A percentile compares a stretch with the other conserved stretches of the same genome.
Evolutionary conservation across 129 eudicot species (phyloP).

Genomic region (Helichrysum umbraculigerum): DNA sequence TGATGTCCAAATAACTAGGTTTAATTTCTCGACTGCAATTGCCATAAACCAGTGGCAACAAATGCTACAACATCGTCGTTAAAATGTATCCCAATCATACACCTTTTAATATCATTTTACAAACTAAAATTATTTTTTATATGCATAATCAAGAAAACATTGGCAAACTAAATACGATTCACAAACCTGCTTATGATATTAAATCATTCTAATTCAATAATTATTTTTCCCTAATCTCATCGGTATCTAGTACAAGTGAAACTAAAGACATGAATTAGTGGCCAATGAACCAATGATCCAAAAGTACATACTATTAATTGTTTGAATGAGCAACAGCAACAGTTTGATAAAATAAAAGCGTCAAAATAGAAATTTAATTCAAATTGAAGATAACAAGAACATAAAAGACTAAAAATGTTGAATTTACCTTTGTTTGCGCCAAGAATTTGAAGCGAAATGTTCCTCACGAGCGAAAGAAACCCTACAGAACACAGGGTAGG

Average conservation of each 20-base stretch:
- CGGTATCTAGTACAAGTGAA: not conserved
- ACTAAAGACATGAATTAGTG: not conserved
- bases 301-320: too few relatives aligned
- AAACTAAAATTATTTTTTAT: too few relatives aligned
- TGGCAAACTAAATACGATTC: not conserved
- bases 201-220: constrained; percentile 1
- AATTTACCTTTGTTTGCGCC: constrained; percentile 16
- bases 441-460: constrained; percentile 2
- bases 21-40: not conserved
- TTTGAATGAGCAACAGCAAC: constrained; percentile 9
- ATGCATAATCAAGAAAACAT: not conserved
- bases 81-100: not conserved
- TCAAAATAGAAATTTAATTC: not conserved
- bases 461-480: not conserved
- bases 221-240: not conserved
- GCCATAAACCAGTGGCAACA: not conserved
- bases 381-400: not conserved
- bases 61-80: not conserved
- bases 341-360: constrained; percentile 2
- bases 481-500: not conserved
- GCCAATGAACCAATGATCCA: too few relatives aligned
- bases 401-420: too few relatives aligned
- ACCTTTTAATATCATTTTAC: not conserved
- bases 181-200: not conserved
- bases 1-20: not conserved